Conservation (phyloP, 805 yeast species). For the Saccharomycopsis synnaedendra region DNA sequence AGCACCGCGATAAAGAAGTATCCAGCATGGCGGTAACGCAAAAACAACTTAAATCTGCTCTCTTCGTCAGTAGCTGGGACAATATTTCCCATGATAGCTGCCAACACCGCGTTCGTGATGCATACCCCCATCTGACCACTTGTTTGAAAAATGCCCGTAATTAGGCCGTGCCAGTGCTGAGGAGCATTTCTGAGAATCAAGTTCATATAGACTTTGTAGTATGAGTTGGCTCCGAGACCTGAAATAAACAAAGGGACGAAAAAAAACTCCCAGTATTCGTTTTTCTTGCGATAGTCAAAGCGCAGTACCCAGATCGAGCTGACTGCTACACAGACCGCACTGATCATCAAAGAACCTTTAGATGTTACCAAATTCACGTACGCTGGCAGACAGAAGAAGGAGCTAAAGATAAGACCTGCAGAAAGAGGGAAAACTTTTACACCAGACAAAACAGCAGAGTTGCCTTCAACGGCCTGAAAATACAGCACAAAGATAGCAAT, state of each 20-base stretch:
- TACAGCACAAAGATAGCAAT: slow-evolving; percentile 19
- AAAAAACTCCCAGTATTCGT: slow-evolving; percentile 8
- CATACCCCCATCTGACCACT: slow-evolving; percentile 25
- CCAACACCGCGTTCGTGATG: slow-evolving; percentile 21
- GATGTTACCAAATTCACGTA: background rate
- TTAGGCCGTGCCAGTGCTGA: slow-evolving; percentile 27
- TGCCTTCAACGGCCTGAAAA: slow-evolving; percentile 20
- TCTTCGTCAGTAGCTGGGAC: no score
- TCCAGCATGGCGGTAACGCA: no score
- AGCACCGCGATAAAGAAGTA: no score
- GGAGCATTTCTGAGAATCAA: slow-evolving; percentile 26
- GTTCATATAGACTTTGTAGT: slow-evolving; percentile 25
- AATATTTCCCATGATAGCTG: slow-evolving; percentile 21
- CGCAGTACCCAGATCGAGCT: slow-evolving; percentile 2
- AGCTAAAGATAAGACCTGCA: slow-evolving; percentile 22
- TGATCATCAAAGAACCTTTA: background rate
- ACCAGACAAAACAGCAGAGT: slow-evolving; percentile 26
- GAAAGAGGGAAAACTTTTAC: slow-evolving; percentile 26
- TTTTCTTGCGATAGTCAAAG: background rate
- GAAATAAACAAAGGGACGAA: slow-evolving; percentile 16
- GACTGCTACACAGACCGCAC: slow-evolving; percentile 14
- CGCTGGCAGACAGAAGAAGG: background rate
- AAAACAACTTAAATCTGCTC: no score
- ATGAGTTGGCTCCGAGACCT: slow-evolving; percentile 23
- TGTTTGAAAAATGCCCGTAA: slow-evolving; percentile 27